These are phyloP conservation scores for Elsinoe fawcettii DNA, from an alignment of 2,329 filamentous ascomycete genomes.

Conservation along the genomic window DNA sequence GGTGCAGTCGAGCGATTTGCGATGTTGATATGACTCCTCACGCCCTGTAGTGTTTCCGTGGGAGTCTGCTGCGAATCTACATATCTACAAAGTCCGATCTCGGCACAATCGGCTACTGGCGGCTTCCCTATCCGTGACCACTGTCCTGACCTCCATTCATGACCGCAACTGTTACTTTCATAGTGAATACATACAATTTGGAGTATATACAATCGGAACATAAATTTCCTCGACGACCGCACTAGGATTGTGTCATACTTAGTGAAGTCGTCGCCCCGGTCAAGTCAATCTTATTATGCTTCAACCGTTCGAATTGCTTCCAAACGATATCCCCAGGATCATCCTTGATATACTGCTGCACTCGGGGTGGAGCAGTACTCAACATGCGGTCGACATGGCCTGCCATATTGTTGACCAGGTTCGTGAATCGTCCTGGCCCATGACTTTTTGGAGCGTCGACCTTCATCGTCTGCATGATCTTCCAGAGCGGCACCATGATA, in stretches of 20 bases:
- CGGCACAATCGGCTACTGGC: conserved; percentile 3
- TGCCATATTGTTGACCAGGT: not conserved
- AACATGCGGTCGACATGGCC: not conserved
- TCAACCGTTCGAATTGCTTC: conserved; percentile 6
- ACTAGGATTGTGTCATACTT: not conserved
- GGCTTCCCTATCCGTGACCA: not conserved
- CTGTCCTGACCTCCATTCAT: not conserved
- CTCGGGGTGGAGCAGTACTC: not conserved
- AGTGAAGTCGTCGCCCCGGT: not conserved
- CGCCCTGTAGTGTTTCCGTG: not conserved
- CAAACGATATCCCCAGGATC: not conserved
- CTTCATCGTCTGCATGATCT: not conserved
- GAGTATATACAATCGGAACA: not conserved
- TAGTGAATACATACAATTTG: no score
- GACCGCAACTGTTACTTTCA: no score
- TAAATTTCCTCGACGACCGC: not conserved
- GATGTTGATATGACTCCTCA: not conserved
- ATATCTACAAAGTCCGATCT: not conserved
- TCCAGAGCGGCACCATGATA: not conserved
- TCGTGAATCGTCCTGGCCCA: not conserved
- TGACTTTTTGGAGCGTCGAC: not conserved
- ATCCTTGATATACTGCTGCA: not conserved
- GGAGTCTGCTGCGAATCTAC: not conserved
- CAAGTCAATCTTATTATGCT: conserved; percentile 7
- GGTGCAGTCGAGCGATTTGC: not conserved